phyloP scores from a whole-genome alignment of 129 eudicot species.

The Rutidosis leptorrhynchoides region DNA sequence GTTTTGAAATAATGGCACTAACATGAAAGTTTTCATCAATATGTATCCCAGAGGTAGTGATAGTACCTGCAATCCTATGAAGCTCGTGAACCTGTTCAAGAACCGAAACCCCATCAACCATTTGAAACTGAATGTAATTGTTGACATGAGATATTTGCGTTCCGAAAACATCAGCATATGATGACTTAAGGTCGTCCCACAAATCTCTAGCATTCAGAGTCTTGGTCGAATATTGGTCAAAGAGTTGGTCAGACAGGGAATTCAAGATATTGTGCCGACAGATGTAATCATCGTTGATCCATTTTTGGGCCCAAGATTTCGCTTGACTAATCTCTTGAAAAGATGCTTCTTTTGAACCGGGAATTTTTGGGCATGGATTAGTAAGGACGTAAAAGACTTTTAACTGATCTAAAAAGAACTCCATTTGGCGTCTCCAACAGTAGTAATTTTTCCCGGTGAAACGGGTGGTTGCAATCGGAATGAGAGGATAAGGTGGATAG shows the following conservation, averaged over 20 bases:
- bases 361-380: conserved; percentile 50
- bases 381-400: conserved; percentile 58
- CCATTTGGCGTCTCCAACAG: conserved; percentile 71
- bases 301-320: conserved; percentile 36
- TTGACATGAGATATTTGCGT: conserved; percentile 53
- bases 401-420: conserved; percentile 51
- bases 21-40: conserved; percentile 75
- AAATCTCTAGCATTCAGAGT: conserved; percentile 51
- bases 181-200: conserved; percentile 62
- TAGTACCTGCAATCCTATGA: conserved; percentile 52
- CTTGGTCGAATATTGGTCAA: conserved; percentile 47
- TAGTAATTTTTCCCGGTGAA: conserved; percentile 67
- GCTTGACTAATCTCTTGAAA: conserved; percentile 33
- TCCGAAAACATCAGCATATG: conserved; percentile 56
- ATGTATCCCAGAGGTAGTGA: conserved; percentile 48
- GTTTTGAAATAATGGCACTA: conserved; percentile 66
- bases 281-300: conserved; percentile 67
- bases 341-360: conserved; percentile 29
- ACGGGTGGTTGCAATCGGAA: conserved; percentile 56
- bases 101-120: conserved; percentile 77
- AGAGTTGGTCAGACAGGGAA: conserved; percentile 62
- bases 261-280: conserved; percentile 70
- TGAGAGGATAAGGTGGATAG: conserved; percentile 33
- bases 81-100: conserved; percentile 68
- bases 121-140: conserved; percentile 70